These are phyloP conservation scores for Pseudoneurospora amorphoporcata DNA, from an alignment of 495 filamentous ascomycete genomes.

Conservation along the genomic window DNA sequence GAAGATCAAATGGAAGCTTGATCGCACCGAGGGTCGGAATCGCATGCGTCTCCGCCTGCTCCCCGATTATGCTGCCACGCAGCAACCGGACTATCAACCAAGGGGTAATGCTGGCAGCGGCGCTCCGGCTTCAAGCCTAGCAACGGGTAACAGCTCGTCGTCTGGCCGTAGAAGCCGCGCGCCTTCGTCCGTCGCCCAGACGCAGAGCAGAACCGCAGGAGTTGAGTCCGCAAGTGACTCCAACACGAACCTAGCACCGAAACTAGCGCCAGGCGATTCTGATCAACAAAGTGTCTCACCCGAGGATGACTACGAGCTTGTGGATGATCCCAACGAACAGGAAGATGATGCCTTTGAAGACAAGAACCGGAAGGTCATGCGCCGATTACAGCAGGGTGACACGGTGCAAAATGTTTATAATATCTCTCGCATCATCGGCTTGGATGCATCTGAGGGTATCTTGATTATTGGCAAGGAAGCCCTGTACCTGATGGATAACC, in stretches of 20 bases:
- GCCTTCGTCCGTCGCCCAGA: conserved; percentile 26
- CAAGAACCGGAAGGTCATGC: conserved; percentile 94
- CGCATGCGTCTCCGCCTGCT: conserved; percentile 84
- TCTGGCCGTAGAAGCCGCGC: conserved; percentile 16
- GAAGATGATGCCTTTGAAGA: conserved; percentile 85
- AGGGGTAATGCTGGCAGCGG: conserved; percentile 50
- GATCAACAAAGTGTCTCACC: conserved; percentile 31
- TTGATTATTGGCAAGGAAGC: conserved; percentile 86
- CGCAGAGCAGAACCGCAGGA: conserved; percentile 4
- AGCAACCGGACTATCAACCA: conserved; percentile 70
- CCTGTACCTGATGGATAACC: conserved; percentile 88
- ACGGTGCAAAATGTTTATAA: conserved; percentile 92
- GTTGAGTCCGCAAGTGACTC: conserved; percentile 9
- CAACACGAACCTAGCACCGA: neutral
- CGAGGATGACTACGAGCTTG: conserved; percentile 90
- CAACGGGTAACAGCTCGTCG: neutral
- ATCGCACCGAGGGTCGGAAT: conserved; percentile 90
- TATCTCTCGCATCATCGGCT: conserved; percentile 81
- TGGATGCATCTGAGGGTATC: conserved; percentile 86
- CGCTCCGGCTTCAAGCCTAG: conserved; percentile 17
- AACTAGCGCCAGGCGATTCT: neutral
- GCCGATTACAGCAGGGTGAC: conserved; percentile 83
- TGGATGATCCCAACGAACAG: conserved; percentile 70
- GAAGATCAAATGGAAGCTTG: conserved; percentile 73
- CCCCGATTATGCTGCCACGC: conserved; percentile 56